Base-by-base conservation (phyloP, 192 early-diverging fungal genomes). In the Backusella parvicylindrica region DNA sequence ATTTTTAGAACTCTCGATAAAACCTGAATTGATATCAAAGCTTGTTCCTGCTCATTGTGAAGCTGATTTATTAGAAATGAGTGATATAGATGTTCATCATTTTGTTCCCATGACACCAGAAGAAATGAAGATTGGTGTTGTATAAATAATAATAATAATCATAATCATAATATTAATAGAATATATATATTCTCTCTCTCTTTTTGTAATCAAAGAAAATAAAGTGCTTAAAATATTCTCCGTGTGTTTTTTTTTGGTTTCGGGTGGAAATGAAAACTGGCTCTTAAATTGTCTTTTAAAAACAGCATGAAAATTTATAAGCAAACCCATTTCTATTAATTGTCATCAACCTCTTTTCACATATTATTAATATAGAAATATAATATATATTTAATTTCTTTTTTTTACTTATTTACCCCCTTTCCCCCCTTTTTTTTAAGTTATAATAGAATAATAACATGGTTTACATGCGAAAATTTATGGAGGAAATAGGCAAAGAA, bases 31-130 rank as follows among this genome's bases (percentile, higher is more conserved):
- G 70, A 93, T 92, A 72, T 79, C 82, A 12, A 81, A 81, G 70
- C 84, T 98, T 47, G 93, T 97, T 28, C 97, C 97, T 21, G 81
- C 83, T 30, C 95, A 98, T 64, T 89, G 87, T 18, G 89, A 89
- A 64, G 75, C 89, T 13, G 87, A 80, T 38, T 75, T 94, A 40
- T 68, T 67, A 28, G 82, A 85, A 21, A 75, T n/a, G n/a, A n/a
- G 84, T 15, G 92, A 88, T 12, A 92, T 95, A 69, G 91, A 94
- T 74, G 75, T 94, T 72, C 85, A 90, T 68, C 84, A 90, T 72
- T 95, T 95, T 79, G 80, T 77, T 33, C 92, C 93, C 26, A 76
- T 92, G 38, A 70, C 68, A 30, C 26, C 68, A 5, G 35, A 70
- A 47, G 41, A 70, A 47, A 70, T 70, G 68, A 47, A 16, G 26